A percentile compares a stretch with the other conserved stretches of the same genome.
These are phyloP conservation scores for Colletotrichum gigasporum DNA, from an alignment of 2,329 filamentous ascomycete genomes.

Conservation along the genomic window DNA sequence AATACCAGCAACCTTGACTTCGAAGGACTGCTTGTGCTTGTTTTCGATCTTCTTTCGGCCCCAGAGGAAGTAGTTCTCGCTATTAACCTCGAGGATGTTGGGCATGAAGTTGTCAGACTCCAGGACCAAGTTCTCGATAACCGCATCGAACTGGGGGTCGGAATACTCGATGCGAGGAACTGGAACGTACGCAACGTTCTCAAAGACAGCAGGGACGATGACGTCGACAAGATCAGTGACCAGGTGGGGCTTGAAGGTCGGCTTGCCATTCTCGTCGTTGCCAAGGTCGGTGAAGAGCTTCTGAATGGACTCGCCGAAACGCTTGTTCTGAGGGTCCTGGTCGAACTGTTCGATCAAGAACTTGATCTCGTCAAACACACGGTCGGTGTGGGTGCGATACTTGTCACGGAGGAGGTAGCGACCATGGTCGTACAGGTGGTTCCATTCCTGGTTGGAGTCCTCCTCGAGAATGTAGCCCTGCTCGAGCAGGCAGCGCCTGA, in stretches of 20 bases:
- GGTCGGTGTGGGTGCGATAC: conserved; percentile 87
- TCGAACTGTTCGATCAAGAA: conserved; percentile 92
- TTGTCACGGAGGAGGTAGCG: conserved; percentile 88
- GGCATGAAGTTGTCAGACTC: conserved; percentile 98
- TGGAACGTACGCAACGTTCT: conserved; percentile 88
- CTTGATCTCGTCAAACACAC: conserved; percentile 87
- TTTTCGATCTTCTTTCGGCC: conserved; percentile 87
- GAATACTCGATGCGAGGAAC: conserved; percentile 94
- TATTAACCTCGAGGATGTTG: conserved; percentile 87
- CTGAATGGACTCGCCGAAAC: conserved; percentile 78
- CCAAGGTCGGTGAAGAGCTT: conserved; percentile 92
- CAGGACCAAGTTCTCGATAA: conserved; percentile 93
- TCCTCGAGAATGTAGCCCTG: conserved; percentile 93
- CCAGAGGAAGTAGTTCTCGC: conserved; percentile 95
- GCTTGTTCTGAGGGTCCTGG: conserved; percentile 84
- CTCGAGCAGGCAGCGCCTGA: conserved; percentile 85
- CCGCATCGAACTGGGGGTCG: conserved; percentile 83
- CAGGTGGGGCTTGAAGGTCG: conserved; percentile 91
- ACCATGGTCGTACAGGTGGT: conserved; percentile 84
- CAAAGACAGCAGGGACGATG: conserved; percentile 83
- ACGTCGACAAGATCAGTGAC: conserved; percentile 89
- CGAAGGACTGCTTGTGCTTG: conserved; percentile 79
- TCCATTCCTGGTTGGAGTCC: conserved; percentile 81
- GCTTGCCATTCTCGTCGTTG: conserved; percentile 84
- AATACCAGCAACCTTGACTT: conserved; percentile 86